Base-by-base conservation (phyloP, 495 filamentous ascomycete genomes). In the Penicillium ochrochloron region DNA sequence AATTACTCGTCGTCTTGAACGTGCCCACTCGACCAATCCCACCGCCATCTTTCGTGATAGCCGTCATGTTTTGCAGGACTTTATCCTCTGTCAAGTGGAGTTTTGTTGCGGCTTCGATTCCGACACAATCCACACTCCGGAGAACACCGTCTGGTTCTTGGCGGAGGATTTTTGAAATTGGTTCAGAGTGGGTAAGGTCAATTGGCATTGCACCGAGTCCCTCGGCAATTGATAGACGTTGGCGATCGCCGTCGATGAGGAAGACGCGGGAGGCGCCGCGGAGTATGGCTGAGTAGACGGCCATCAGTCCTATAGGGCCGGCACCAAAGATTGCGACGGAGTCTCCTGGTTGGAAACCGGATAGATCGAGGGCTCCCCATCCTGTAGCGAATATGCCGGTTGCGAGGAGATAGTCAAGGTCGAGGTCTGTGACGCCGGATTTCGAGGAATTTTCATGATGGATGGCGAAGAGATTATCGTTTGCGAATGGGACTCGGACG, bases 201-300 rank as follows among this genome's bases (percentile, higher is more conserved):
- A 78, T 73, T 5, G 69, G 71, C 27, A 73, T 73, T 4, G 74
- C 75, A 0, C 84, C 82, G 48, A 87, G 86, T 51, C 77, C 80
- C 70, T 80, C 73, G 2, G 82, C 84, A 6, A 76, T 61, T 7
- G 71, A 70, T 21, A 88, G 67, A 9, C 29, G 25, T 17, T 25
- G 29, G 0, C 85, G 72, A 57, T 83, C 79, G 14, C 29, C 67
- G 60, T 86, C 84, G 4, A 88, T 78, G 3, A 81, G 74, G 66
- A 71, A 86, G 5, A 86, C 80, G 9, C 70, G 72, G 1, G 65
- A 66, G 9, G 78, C 77, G 29, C 80, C 78, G 19, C 78, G 75
- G 4, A 82, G 65, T 2, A 77, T 29, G 9, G 78, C 77, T 1
- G 77, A 74, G 61, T 78, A 78, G 7, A 73, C 75, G 25, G 70